Evolutionary conservation across 768 basidiomycete genomes (phyloP).

Genomic region (Lactifluus piperatus): DNA sequence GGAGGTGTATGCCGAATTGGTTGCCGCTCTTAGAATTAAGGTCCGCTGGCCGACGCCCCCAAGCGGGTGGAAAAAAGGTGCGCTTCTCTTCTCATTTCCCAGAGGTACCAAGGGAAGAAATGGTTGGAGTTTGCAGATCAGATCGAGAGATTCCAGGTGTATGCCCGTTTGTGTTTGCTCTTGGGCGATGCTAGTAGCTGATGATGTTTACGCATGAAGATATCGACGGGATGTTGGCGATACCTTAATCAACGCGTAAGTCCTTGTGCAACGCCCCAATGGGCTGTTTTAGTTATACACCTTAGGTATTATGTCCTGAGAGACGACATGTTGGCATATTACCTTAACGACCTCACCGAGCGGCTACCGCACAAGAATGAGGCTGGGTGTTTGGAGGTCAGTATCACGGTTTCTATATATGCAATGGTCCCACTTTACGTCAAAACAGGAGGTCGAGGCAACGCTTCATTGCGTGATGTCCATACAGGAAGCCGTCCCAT

Average conservation of each 20-base stretch:
- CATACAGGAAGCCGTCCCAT: conserved; percentile 76
- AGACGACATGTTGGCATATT: conserved; percentile 69
- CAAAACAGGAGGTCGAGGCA: conserved; percentile 69
- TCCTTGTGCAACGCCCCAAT: conserved; percentile 6
- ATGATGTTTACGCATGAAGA: conserved; percentile 28
- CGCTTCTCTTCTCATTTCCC: conserved; percentile 17
- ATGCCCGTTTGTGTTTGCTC: conserved; percentile 24
- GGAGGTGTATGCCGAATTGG: conserved; percentile 71
- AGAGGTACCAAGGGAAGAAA: not conserved
- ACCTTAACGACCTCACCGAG: conserved; percentile 52
- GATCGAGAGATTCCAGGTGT: conserved; percentile 73
- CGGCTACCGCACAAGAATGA: conserved; percentile 39
- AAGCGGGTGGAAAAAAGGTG: conserved; percentile 62
- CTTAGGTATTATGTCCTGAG: conserved; percentile 78
- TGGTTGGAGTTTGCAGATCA: conserved; percentile 44
- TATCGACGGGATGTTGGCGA: conserved; percentile 84
- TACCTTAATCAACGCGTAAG: conserved; percentile 81
- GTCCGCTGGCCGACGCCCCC: conserved; percentile 55
- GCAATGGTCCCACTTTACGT: conserved; percentile 2
- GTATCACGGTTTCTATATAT: conserved; percentile 5
- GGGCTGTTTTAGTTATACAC: not conserved
- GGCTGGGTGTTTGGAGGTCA: conserved; percentile 66
- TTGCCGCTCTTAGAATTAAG: conserved; percentile 62
- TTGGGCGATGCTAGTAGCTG: not conserved
- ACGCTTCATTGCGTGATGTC: conserved; percentile 80